Conservation (phyloP, 768 basidiomycete genomes). For the Myochromella boudieri region DNA sequence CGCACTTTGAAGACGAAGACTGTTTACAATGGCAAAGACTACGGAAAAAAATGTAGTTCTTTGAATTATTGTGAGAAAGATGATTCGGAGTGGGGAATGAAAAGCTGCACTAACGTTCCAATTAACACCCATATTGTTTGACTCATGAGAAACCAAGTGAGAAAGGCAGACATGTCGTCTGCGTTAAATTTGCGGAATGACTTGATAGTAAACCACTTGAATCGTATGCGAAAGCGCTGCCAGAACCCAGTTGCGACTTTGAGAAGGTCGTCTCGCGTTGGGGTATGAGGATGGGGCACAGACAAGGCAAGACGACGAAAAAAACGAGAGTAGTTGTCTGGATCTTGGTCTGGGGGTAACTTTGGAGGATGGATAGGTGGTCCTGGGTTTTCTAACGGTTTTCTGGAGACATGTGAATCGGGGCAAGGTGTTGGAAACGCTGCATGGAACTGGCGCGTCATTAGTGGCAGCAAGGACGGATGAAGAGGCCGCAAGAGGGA, state of each 20-base stretch:
- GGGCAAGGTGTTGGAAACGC: slow-evolving; percentile 5
- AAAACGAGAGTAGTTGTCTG: slow-evolving; percentile 77
- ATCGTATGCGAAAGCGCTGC: slow-evolving; percentile 85
- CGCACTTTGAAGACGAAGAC: slow-evolving; percentile 79
- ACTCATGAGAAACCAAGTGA: slow-evolving; percentile 95
- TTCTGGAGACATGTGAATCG: neutral
- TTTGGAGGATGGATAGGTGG: slow-evolving; percentile 3
- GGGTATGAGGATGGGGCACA: slow-evolving; percentile 74
- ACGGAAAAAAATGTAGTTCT: slow-evolving; percentile 97
- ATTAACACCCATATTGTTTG: slow-evolving; percentile 95
- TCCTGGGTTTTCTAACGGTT: neutral
- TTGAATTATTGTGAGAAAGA: slow-evolving; percentile 1
- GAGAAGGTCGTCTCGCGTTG: slow-evolving; percentile 88
- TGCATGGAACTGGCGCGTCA: slow-evolving; percentile 20
- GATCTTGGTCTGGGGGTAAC: slow-evolving; percentile 23
- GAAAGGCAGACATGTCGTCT: slow-evolving; percentile 95
- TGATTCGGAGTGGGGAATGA: neutral
- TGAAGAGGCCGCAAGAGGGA: neutral
- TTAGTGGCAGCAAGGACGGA: neutral
- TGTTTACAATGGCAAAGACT: slow-evolving; percentile 86
- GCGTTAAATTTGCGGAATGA: slow-evolving; percentile 94
- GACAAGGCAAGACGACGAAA: slow-evolving; percentile 78
- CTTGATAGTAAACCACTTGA: slow-evolving; percentile 96
- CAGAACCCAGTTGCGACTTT: slow-evolving; percentile 87
- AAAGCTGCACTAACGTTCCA: slow-evolving; percentile 70